Evolutionary conservation across 2,329 filamentous ascomycete species (phyloP).

Genomic region (Pseudonectria buxi): DNA sequence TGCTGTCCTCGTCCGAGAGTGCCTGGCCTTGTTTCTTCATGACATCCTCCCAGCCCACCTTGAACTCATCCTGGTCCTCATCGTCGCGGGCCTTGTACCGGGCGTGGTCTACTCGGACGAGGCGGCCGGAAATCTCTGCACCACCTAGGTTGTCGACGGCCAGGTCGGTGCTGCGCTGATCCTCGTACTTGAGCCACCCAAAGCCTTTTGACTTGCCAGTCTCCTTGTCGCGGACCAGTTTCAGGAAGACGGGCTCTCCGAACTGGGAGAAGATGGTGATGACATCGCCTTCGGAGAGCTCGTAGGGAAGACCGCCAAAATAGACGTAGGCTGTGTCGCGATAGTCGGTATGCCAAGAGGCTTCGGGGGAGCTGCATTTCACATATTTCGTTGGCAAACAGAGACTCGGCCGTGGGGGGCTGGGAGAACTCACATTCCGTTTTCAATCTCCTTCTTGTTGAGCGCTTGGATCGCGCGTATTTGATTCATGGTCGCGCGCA

Average conservation of each 20-base stretch:
- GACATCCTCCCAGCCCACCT: constrained; percentile 54
- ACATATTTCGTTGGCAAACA: constrained; percentile 19
- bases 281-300: constrained; percentile 90
- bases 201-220: constrained; percentile 93
- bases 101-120: constrained; percentile 86
- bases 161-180: constrained; percentile 90
- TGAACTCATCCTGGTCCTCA: constrained; percentile 55
- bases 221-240: constrained; percentile 89
- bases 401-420: constrained; percentile 1
- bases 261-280: constrained; percentile 96
- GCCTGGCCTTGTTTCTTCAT: constrained; percentile 43
- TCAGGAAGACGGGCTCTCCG: constrained; percentile 89
- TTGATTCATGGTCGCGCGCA: constrained; percentile 77
- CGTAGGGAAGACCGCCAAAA: constrained; percentile 88
- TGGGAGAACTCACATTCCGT: constrained; percentile 58
- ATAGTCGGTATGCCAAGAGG: constrained; percentile 96
- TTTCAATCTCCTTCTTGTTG: constrained; percentile 90
- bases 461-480: constrained; percentile 88
- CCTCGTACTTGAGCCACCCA: constrained; percentile 95
- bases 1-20: constrained; percentile 38
- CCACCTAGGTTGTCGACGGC: constrained; percentile 95
- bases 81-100: constrained; percentile 86
- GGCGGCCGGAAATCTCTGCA: constrained; percentile 70
- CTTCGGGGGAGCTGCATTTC: constrained; percentile 61
- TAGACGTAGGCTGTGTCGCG: constrained; percentile 95